Conservation (phyloP, 2,329 filamentous ascomycete genomes). For the Beauveria brongniartii region DNA sequence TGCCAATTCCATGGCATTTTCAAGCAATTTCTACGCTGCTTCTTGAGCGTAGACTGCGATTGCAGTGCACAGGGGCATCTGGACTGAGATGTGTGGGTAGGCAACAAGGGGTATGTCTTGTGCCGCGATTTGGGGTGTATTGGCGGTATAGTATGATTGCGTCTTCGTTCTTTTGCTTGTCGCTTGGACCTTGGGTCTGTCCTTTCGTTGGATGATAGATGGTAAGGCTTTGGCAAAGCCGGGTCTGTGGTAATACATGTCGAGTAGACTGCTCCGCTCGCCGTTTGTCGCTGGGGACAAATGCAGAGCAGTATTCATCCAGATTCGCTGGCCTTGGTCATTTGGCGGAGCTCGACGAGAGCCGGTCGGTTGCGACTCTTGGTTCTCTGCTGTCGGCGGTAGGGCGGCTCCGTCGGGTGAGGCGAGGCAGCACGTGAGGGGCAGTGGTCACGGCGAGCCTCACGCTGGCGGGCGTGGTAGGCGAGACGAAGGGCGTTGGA, state of each 20-base stretch:
- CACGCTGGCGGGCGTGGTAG: slow-evolving; percentile 31
- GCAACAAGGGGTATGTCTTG: not conserved
- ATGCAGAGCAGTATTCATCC: not conserved
- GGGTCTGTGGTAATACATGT: not conserved
- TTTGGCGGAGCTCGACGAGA: slow-evolving; percentile 19
- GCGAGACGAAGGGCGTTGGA: slow-evolving; percentile 33
- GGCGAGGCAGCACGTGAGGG: slow-evolving; percentile 31
- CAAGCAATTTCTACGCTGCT: not conserved
- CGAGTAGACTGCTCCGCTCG: not conserved
- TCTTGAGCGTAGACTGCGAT: not conserved
- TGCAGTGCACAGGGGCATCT: not conserved
- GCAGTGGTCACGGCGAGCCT: slow-evolving; percentile 36
- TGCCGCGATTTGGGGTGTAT: not conserved
- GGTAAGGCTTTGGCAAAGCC: not conserved
- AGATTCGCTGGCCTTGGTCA: not conserved
- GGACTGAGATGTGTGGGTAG: not conserved
- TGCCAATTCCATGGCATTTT: not conserved
- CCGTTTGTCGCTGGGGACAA: not conserved
- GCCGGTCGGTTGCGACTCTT: slow-evolving; percentile 30
- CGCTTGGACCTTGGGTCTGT: not conserved
- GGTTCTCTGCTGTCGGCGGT: slow-evolving; percentile 29
- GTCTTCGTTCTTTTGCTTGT: not conserved
- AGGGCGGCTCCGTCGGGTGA: slow-evolving; percentile 21
- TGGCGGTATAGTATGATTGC: not conserved
- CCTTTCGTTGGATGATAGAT: not conserved